Evolutionary conservation across 805 yeast genomes (phyloP).

Genomic region (Zygosaccharomyces lentus): DNA sequence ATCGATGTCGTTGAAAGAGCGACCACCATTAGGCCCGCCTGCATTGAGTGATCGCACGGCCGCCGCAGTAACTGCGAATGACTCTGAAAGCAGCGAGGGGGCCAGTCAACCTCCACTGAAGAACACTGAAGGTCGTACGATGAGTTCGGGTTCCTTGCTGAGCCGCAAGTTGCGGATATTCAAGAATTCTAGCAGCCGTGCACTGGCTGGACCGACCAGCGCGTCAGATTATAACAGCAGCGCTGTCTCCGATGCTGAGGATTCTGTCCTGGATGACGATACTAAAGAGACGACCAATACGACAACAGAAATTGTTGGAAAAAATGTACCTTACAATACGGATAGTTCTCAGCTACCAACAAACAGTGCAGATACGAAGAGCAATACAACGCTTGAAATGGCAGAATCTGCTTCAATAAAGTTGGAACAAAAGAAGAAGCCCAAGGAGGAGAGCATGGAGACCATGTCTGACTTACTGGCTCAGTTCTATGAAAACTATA

Average conservation of each 20-base stretch:
- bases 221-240: constrained; percentile 4
- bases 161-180: constrained; percentile 26
- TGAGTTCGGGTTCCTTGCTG: constrained; percentile 29
- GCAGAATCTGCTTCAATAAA: neutral
- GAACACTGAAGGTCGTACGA: constrained; percentile 14
- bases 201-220: constrained; percentile 10
- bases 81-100: constrained; percentile 1
- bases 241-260: constrained; percentile 2
- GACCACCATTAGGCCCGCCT: constrained; percentile 19
- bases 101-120: constrained; percentile 6
- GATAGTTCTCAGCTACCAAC: neutral
- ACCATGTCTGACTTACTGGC: constrained; percentile 27
- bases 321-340: neutral
- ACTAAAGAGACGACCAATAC: neutral
- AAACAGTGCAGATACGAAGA: neutral
- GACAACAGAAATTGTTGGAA: constrained; percentile 1
- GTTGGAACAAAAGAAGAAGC: neutral
- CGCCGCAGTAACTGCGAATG: neutral
- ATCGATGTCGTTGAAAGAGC: constrained; percentile 15
- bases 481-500: constrained; percentile 26
- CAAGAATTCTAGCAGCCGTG: constrained; percentile 14
- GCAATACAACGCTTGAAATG: neutral
- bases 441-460: constrained; percentile 10
- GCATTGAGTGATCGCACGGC: constrained; percentile 9
- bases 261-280: constrained; percentile 4